Evolutionary conservation across 2,329 filamentous ascomycete species (phyloP), one percentile per base, ranked within the genome.

Genomic region (Neophaeococcomyces aloes): DNA sequence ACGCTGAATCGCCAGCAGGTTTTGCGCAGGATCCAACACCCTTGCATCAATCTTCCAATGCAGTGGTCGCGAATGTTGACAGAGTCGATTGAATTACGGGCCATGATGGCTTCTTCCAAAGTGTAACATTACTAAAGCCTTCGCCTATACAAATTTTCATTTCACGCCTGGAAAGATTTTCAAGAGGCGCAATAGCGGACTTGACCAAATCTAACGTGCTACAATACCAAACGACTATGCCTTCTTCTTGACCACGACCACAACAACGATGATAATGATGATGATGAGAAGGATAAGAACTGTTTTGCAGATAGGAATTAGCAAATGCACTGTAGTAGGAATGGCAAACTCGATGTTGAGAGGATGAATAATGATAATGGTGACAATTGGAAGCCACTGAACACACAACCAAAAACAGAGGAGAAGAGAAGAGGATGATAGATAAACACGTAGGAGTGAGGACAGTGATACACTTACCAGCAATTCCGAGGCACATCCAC

Each of bases 401-500:
- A n/a, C n/a, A n/a, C n/a, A 41, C 38, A 33, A n/a, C 23, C 38
- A 10, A 33, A 32, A 33, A 33, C 10, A n/a, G 13, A n/a, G 34
- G 14, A 41, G 18, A 15, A 41, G 38, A 36, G 23, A 21, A 36
- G 21, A 21, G 17, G n/a, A n/a, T n/a, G n/a, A n/a, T 10, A 33
- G 25, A 23, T 29, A 11, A 41, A 33, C 15, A 40, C 5, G 14
- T 27, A 31, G 44, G 51, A 41, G 44, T 27, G 39, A 14, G 36
- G 33, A 35, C 29, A 15, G 32, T 29, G 38, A 8, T 38, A 52
- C 52, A 76, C 74, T 65, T 61, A 74, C 69, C 67, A 55, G 72
- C 68, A 58, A 95, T 86, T 57, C 81, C 79, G 54, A 94, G 67
- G 71, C 87, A 94, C 62, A 84, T 88, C 88, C 87, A 95, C 83